Evolutionary conservation across 1,139 yeast species (phyloP), one percentile per base, ranked within the genome.

Genomic region (Yamadazyma siamensis): DNA sequence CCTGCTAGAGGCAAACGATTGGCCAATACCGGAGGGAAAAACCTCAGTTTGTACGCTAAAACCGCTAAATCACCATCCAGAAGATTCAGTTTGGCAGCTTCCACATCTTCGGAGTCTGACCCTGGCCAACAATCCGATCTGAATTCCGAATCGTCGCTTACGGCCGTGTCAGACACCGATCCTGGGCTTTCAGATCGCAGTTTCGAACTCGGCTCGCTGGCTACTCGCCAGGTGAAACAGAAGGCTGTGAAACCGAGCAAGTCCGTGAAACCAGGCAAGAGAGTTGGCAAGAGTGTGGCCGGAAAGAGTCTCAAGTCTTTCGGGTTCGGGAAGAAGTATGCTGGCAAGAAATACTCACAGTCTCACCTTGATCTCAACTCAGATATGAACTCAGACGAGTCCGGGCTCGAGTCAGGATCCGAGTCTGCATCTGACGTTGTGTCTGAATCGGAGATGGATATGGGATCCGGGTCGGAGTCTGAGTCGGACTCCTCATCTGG

Each of bases 21-120:
- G 9, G 7, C 38, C 5, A 31, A 39, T 3, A 31, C 38, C 12
- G 67, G 66, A 2, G 71, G 71, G 11, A 66, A 66, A 46, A 58
- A 58, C 25, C 44, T 61, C 30, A 56, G 56, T 28, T 41, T 52
- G 15, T 53, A 55, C 31, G 51, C 47, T 39, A 46, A 43, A 8
- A 37, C 39, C 25, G 41, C 39, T 12, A 20, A 28, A 5, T 25
- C 21, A 11, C 21, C 21, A 11, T 32, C 30, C 31, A 38, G 76
- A 29, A 47, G 73, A 32, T 69, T 72, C 41, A 71, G 77, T 44
- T 56, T 74, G 15, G 66, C 60, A 3, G 61, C 57, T 25, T 59
- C 67, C 4, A 49, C 62, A 10, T 50, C 61, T 4, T 56, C 62
- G n/a, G 56, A 55, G 6, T 50, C 58, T 5, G 61, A 49, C 28